Evolutionary conservation across 768 basidiomycete species (phyloP).

Genomic region (Boletus huronensis): DNA sequence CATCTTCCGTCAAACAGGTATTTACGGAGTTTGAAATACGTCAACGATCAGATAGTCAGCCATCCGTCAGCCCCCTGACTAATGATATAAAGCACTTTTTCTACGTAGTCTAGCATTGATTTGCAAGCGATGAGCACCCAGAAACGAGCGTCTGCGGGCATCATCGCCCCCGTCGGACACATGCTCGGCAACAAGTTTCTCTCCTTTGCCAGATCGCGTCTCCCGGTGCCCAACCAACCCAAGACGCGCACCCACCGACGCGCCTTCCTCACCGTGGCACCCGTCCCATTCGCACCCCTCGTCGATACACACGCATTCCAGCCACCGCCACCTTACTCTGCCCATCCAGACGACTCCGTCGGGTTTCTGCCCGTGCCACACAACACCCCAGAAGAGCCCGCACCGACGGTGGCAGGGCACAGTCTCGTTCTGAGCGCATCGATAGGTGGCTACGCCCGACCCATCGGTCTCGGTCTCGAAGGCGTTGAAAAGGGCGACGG

Average conservation of each 20-base stretch:
- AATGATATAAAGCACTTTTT: constrained; percentile 11
- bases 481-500: constrained; percentile 27
- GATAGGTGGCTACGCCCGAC: neutral
- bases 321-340: constrained; percentile 26
- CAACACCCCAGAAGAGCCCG: constrained; percentile 23
- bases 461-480: constrained; percentile 26
- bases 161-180: constrained; percentile 8
- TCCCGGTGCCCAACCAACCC: constrained; percentile 19
- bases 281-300: constrained; percentile 27
- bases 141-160: constrained; percentile 3
- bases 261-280: constrained; percentile 11
- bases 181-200: constrained; percentile 18
- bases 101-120: no score
- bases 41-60: neutral
- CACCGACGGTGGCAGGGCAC: neutral
- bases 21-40: no score
- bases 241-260: constrained; percentile 12
- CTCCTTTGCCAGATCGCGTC: constrained; percentile 22
- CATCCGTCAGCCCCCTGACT: constrained; percentile 18
- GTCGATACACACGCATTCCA: constrained; percentile 27
- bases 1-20: no score
- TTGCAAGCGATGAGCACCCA: constrained; percentile 1
- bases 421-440: neutral
- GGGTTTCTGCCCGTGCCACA: constrained; percentile 22
- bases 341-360: constrained; percentile 4